A percentile compares a stretch with the other conserved stretches of the same genome.
phyloP scores from a whole-genome alignment of 805 yeast genomes.

The Yamadazyma insecticola region DNA sequence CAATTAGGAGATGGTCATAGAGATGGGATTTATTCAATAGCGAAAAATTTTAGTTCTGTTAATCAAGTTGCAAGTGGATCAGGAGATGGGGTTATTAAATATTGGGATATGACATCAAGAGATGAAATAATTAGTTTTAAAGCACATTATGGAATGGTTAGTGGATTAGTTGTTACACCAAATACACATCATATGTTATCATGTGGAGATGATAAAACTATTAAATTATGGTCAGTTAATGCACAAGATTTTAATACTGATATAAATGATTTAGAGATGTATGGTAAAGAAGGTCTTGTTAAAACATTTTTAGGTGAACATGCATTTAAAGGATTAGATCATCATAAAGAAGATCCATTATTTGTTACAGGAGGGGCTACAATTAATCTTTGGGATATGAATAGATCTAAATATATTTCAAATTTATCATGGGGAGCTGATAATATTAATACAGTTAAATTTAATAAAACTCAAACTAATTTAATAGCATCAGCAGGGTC shows the following conservation, averaged over 20 bases:
- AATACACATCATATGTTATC: conserved; percentile 55
- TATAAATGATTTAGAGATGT: conserved; percentile 25
- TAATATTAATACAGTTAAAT: conserved; percentile 73
- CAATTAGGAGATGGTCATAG: conserved; percentile 93
- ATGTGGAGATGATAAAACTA: conserved; percentile 86
- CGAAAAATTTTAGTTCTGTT: conserved; percentile 66
- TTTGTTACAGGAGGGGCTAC: conserved; percentile 92
- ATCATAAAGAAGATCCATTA: conserved; percentile 64
- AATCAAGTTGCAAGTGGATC: conserved; percentile 85
- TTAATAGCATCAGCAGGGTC: conserved; percentile 79
- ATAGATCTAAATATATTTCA: conserved; percentile 70
- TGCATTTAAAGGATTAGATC: conserved; percentile 82
- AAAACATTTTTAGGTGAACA: conserved; percentile 82
- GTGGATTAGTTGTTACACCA: conserved; percentile 76
- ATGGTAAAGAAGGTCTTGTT: conserved; percentile 47
- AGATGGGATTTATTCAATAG: conserved; percentile 88
- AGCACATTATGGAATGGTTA: conserved; percentile 87
- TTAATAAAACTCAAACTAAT: conserved; percentile 87
- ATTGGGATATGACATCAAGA: conserved; percentile 85
- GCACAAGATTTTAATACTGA: conserved; percentile 45
- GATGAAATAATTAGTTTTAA: conserved; percentile 71
- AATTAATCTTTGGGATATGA: conserved; percentile 89
- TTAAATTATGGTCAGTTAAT: conserved; percentile 83
- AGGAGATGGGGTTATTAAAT: conserved; percentile 92
- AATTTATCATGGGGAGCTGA: conserved; percentile 96